These are phyloP conservation scores for Strigomonas galati DNA, from an alignment of 208 protist species.

Conservation along the genomic window DNA sequence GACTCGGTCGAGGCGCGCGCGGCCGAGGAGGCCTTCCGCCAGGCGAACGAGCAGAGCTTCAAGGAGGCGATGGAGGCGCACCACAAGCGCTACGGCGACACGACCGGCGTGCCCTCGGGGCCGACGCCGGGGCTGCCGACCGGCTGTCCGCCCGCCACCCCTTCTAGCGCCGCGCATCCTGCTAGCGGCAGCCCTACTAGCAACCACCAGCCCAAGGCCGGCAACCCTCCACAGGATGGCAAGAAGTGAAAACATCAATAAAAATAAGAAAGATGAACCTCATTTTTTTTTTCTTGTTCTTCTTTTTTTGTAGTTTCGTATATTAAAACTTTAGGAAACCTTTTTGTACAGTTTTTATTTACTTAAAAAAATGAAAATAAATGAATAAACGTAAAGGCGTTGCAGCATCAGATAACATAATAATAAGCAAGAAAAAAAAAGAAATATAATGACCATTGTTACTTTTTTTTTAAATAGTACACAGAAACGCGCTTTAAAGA, in stretches of 20 bases:
- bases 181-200: neutral
- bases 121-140: constrained; percentile 44
- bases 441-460: neutral
- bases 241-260: constrained; percentile 15
- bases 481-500: no score
- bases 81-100: constrained; percentile 52
- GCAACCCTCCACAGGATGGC: neutral
- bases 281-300: constrained; percentile 4
- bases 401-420: no score
- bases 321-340: neutral
- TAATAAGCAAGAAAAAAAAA: no score
- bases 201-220: neutral
- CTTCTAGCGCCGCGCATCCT: neutral
- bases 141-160: constrained; percentile 41
- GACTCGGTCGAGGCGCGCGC: constrained; percentile 40
- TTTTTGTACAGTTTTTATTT: neutral
- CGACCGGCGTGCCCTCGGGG: constrained; percentile 36
- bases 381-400: no score
- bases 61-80: constrained; percentile 66
- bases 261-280: constrained; percentile 14
- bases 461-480: neutral
- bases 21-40: constrained; percentile 33
- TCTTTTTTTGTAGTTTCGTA: neutral
- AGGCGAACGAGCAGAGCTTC: constrained; percentile 49
- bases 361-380: no score